Conservation (phyloP, 1,284 basidiomycete genomes). For the Hortiboletus rubellus region DNA sequence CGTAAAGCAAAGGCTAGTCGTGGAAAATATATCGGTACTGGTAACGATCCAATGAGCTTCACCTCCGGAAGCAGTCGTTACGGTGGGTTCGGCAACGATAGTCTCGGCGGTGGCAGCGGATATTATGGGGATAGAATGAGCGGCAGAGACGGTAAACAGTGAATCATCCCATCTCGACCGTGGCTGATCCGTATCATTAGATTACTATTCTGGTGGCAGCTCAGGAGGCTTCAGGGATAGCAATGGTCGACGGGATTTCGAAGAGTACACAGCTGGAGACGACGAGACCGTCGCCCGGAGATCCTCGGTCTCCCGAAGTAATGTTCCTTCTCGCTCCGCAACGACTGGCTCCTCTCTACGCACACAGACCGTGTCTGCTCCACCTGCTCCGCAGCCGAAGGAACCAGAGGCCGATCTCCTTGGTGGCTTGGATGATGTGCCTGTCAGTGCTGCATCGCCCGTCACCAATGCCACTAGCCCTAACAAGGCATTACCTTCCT, state of each 20-base stretch:
- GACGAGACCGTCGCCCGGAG: constrained; percentile 61
- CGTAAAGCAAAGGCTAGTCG: constrained; percentile 94
- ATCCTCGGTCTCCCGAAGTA: constrained; percentile 38
- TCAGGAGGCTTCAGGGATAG: constrained; percentile 62
- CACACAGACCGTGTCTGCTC: constrained; percentile 39
- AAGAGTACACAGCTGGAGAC: constrained; percentile 98
- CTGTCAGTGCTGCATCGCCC: constrained; percentile 32
- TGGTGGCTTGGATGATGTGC: constrained; percentile 70
- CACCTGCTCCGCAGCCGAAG: constrained; percentile 45
- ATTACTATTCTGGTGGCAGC: constrained; percentile 46
- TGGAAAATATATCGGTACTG: constrained; percentile 86
- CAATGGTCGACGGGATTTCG: constrained; percentile 59
- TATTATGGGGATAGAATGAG: constrained; percentile 42
- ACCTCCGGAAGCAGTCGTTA: constrained; percentile 61
- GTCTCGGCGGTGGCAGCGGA: constrained; percentile 45
- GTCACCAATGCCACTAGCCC: constrained; percentile 37
- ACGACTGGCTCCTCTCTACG: constrained; percentile 24
- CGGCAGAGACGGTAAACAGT: constrained; percentile 41
- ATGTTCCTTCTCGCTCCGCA: constrained; percentile 18
- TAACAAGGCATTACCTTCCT: constrained; percentile 62
- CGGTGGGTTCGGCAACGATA: constrained; percentile 83
- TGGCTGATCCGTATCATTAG: constrained; percentile 31
- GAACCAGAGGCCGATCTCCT: constrained; percentile 70
- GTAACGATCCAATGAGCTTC: constrained; percentile 76
- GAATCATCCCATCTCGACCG: neutral